Conservation (phyloP, 2,329 filamentous ascomycete genomes). For the Daldinia sp. region DNA sequence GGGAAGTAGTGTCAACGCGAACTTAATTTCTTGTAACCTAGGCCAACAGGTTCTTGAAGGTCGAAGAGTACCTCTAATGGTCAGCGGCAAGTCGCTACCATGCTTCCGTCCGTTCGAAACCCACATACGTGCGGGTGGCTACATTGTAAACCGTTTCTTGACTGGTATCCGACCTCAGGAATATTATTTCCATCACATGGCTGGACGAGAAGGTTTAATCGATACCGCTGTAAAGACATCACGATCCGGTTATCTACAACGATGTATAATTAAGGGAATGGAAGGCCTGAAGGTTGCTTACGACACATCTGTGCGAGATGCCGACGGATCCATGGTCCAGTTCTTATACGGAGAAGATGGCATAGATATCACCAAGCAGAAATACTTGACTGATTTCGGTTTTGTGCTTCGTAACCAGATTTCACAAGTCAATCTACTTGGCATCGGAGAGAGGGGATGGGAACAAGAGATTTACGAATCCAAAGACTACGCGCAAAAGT, state of each 20-base stretch:
- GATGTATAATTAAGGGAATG: conserved; percentile 98
- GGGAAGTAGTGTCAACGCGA: conserved; percentile 92
- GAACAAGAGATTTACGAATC: conserved; percentile 60
- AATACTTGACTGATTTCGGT: conserved; percentile 88
- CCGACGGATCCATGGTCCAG: conserved; percentile 92
- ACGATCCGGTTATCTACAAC: conserved; percentile 93
- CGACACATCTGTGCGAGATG: conserved; percentile 92
- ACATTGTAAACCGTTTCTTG: conserved; percentile 95
- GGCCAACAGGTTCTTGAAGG: conserved; percentile 97
- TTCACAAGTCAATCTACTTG: conserved; percentile 82
- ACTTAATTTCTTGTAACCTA: conserved; percentile 96
- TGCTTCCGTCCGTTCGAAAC: conserved; percentile 95
- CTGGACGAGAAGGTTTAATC: conserved; percentile 96
- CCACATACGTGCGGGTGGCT: conserved; percentile 88
- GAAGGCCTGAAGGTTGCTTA: conserved; percentile 93
- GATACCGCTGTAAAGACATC: conserved; percentile 99
- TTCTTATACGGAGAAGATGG: conserved; percentile 98
- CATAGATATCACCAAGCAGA: conserved; percentile 92
- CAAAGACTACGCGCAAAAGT: conserved; percentile 74
- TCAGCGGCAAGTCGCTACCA: conserved; percentile 94
- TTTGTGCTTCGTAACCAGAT: conserved; percentile 89
- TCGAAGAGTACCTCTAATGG: conserved; percentile 94
- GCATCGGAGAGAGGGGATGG: conserved; percentile 66
- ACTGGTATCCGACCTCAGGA: conserved; percentile 97
- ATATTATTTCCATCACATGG: conserved; percentile 99